phyloP scores from a whole-genome alignment of 352 stramenopile genomes.

The Globisporangium cederbergense region DNA sequence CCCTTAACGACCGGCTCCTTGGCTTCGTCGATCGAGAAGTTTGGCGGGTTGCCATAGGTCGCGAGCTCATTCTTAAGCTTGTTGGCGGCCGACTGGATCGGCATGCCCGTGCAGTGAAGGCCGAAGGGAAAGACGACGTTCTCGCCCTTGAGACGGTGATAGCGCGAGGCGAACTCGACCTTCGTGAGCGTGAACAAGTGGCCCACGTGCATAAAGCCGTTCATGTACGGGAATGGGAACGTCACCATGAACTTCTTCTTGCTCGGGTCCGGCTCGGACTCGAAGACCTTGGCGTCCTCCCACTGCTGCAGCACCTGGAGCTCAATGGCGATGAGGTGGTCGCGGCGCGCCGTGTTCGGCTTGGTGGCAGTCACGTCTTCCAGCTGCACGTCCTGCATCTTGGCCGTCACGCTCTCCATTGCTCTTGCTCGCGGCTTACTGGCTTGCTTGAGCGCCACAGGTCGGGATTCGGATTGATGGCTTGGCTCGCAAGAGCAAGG shows the following conservation, averaged over 20 bases:
- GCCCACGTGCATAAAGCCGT: constrained; percentile 98
- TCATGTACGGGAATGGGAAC: constrained; percentile 99
- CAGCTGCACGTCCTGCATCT: constrained; percentile 82
- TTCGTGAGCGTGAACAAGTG: constrained; percentile 98
- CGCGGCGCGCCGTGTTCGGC: constrained; percentile 79
- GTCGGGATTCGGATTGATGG: constrained; percentile 17
- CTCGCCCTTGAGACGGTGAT: constrained; percentile 96
- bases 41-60: constrained; percentile 90
- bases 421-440: constrained; percentile 6
- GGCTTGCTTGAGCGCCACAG: constrained; percentile 6
- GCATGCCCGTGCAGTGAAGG: constrained; percentile 99
- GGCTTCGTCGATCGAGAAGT: constrained; percentile 87
- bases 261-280: constrained; percentile 72
- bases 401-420: constrained; percentile 72
- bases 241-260: constrained; percentile 98
- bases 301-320: constrained; percentile 87
- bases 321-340: constrained; percentile 92
- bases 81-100: constrained; percentile 99
- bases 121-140: constrained; percentile 99
- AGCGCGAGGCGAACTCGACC: constrained; percentile 91
- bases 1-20: constrained; percentile 22
- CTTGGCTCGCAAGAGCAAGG: constrained; percentile 3
- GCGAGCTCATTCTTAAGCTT: constrained; percentile 98
- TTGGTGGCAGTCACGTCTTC: constrained; percentile 38
- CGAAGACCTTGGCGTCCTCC: constrained; percentile 88